phyloP scores from a whole-genome alignment of 1,284 basidiomycete genomes.

The Tranzscheliella williamsii region DNA sequence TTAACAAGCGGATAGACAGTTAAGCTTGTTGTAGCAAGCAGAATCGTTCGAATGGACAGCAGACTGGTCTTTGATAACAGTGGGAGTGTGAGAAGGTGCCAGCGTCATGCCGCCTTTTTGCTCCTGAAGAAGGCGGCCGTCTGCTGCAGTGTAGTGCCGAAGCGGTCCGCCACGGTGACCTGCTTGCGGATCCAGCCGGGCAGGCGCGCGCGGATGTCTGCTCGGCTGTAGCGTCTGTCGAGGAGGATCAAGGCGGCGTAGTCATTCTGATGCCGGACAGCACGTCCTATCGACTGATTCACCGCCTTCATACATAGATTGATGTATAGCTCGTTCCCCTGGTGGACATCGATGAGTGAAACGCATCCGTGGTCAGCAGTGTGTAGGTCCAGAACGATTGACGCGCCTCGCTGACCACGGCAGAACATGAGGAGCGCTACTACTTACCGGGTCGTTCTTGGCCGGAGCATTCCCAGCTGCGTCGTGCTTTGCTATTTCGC shows the following conservation, averaged over 20 bases:
- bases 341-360: not conserved
- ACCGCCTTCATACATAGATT: slow-evolving; percentile 84
- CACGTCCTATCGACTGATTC: slow-evolving; percentile 91
- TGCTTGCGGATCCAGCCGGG: slow-evolving; percentile 71
- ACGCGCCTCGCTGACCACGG: too few relatives aligned
- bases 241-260: slow-evolving; percentile 56
- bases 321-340: slow-evolving; percentile 51
- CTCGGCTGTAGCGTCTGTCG: slow-evolving; percentile 47
- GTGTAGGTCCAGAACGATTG: too few relatives aligned
- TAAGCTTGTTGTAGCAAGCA: too few relatives aligned
- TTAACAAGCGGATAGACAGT: too few relatives aligned
- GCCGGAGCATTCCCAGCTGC: too few relatives aligned
- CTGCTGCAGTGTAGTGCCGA: slow-evolving; percentile 74
- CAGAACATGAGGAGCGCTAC: too few relatives aligned
- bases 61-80: too few relatives aligned
- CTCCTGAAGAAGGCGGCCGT: slow-evolving; percentile 61
- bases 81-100: too few relatives aligned
- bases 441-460: slow-evolving; percentile 17
- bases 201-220: slow-evolving; percentile 44
- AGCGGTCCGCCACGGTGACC: slow-evolving; percentile 70
- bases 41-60: too few relatives aligned
- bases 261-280: slow-evolving; percentile 56
- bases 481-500: slow-evolving; percentile 20
- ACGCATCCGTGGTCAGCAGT: too few relatives aligned
- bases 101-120: too few relatives aligned